phyloP scores from a whole-genome alignment of 139 green algal species.

The Zygnema circumcarinatum region DNA sequence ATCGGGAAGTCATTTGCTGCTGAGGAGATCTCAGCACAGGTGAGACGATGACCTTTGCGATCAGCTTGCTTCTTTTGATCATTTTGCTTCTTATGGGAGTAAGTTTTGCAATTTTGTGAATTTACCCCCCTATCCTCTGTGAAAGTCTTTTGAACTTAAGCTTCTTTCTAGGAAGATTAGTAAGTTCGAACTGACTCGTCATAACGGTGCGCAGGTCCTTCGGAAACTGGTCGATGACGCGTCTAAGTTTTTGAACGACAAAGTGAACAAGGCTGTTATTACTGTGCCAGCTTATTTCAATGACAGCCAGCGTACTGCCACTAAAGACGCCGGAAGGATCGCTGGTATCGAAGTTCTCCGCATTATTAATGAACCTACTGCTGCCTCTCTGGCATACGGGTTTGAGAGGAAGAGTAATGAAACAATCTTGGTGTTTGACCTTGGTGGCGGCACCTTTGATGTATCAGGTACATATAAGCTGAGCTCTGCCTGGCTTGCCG shows the following conservation, averaged over 20 bases:
- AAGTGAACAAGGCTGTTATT: conserved; percentile 93
- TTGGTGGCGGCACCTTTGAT: conserved; percentile 99
- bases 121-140: too few species aligned
- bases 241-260: conserved; percentile 81
- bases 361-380: conserved; percentile 99
- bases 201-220: conserved; percentile 65
- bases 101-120: not conserved
- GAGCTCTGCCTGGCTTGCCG: not conserved
- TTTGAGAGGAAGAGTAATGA: conserved; percentile 98
- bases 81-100: not conserved
- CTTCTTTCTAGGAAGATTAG: too few species aligned
- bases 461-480: conserved; percentile 80
- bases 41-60: not conserved
- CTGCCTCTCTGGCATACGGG: conserved; percentile 96
- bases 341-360: conserved; percentile 96
- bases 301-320: conserved; percentile 94
- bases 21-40: conserved; percentile 94
- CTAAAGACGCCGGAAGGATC: conserved; percentile 91
- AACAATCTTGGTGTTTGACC: conserved; percentile 99
- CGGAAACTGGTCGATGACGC: conserved; percentile 84
- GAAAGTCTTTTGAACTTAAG: too few species aligned
- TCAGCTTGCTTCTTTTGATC: not conserved
- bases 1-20: conserved; percentile 94
- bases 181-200: too few species aligned
- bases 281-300: conserved; percentile 99